phyloP scores from a whole-genome alignment of 495 filamentous ascomycete species.

The Hyphodiscus hymeniophilus region DNA sequence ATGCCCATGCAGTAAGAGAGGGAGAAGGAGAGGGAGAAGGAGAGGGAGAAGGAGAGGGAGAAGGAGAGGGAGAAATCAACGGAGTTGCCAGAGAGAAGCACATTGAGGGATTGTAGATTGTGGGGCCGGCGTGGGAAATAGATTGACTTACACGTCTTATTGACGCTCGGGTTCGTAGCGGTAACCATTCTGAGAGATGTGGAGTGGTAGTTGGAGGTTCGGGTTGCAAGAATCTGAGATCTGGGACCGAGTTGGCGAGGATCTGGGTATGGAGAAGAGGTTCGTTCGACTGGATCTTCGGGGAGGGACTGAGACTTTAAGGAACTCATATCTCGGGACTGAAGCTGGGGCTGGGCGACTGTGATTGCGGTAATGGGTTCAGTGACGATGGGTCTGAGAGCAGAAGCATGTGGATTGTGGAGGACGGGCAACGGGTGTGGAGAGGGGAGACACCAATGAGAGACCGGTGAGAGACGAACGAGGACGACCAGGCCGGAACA shows the following conservation, averaged over 20 bases:
- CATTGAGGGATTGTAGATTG: neutral
- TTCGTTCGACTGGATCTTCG: constrained; percentile 15
- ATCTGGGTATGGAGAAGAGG: constrained; percentile 21
- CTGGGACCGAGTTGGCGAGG: constrained; percentile 17
- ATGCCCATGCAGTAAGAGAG: no score
- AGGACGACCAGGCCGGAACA: no score
- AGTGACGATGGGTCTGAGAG: neutral
- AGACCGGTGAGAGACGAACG: no score
- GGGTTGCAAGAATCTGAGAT: constrained; percentile 18
- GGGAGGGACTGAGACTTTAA: constrained; percentile 2
- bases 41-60: no score
- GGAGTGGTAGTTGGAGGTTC: constrained; percentile 49
- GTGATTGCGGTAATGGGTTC: neutral
- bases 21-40: no score
- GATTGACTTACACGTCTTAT: constrained; percentile 21
- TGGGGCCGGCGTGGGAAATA: neutral
- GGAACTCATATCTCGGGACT: constrained; percentile 8
- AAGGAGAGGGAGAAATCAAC: no score
- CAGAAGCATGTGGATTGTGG: neutral
- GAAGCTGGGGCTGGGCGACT: constrained; percentile 2
- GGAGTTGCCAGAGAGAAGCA: no score
- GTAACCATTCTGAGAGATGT: constrained; percentile 53
- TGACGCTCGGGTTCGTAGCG: constrained; percentile 68
- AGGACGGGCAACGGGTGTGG: no score
- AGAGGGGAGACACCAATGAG: no score